Percentiles rank a stretch among this genome's conserved stretches.
Evolutionary conservation across 2,329 filamentous ascomycete genomes (phyloP).

Genomic region (Arthroderma sp.): DNA sequence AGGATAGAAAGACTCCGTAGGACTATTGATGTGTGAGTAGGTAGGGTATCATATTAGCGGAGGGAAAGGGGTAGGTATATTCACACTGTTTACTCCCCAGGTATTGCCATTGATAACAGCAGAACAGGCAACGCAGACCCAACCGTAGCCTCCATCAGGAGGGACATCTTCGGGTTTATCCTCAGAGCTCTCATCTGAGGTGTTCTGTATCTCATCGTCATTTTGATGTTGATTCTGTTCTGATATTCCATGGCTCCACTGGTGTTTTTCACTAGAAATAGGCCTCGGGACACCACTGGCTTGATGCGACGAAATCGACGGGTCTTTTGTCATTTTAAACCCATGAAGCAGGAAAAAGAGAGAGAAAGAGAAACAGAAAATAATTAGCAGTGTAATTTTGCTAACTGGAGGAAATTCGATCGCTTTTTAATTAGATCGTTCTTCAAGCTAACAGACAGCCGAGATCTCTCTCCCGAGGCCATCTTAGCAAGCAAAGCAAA

Average conservation of each 20-base stretch:
- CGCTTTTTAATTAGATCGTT: too few relatives aligned
- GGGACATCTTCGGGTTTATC: slow-evolving; percentile 23
- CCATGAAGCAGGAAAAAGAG: neutral
- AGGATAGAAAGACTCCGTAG: slow-evolving; percentile 46
- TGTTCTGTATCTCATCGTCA: neutral
- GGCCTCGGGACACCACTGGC: too few relatives aligned
- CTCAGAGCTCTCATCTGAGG: slow-evolving; percentile 13
- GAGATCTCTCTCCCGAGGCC: too few relatives aligned
- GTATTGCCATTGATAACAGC: slow-evolving; percentile 55
- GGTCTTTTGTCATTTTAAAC: neutral
- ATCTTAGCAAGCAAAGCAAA: too few relatives aligned
- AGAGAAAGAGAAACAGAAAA: neutral
- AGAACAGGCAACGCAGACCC: slow-evolving; percentile 45
- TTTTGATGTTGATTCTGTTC: neutral
- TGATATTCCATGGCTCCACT: neutral
- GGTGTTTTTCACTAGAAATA: neutral
- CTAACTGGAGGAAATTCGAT: too few relatives aligned
- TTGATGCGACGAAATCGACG: too few relatives aligned
- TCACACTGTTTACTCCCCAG: slow-evolving; percentile 58
- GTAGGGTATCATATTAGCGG: neutral
- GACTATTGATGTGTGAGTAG: slow-evolving; percentile 16
- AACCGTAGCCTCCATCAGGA: slow-evolving; percentile 48
- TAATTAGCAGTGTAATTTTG: neutral
- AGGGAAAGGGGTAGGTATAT: slow-evolving; percentile 13
- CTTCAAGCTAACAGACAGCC: too few relatives aligned